Base-by-base conservation (phyloP, 192 early-diverging fungal species). In the Coemansia sp. region DNA sequence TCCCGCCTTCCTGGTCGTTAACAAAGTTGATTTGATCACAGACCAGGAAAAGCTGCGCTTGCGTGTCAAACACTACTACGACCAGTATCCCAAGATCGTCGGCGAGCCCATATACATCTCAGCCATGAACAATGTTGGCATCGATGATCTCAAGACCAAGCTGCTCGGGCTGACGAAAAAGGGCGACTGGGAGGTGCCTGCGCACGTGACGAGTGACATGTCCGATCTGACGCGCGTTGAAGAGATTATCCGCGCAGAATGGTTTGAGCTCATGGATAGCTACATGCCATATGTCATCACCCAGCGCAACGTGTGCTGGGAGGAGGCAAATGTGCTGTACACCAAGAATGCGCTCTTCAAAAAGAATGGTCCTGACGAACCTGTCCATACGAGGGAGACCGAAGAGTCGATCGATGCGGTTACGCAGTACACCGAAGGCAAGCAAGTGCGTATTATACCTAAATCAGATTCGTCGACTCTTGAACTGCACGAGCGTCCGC, bases 231-330 rank as follows among this genome's bases (percentile, higher is more conserved):
- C 56, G 69, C 72, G 64, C 7, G 78, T 74, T 20, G 78, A 74
- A 51, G 78, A 80, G 58, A 61, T 71, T 17, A 68, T 80, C 60
- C 78, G 78, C 44, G 72, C 68, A 15, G 68, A 74, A 52, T 80
- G 71, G 71, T 80, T 71, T 42, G 63, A 50, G 18, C 78, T 54
- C 2, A 55, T 80, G 44, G 18, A 8, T 5, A 72, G 78, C 23
- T 53, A 71, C 38, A 25, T 74, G 58, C 78, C 78, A 4, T 80
- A 80, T 17, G 54, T 56, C 2, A 65, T 80, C 17, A 60, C 52
- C 17, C 72, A 74, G 62, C 58, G 68, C 40, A 80, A 74, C 31
- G 72, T 63, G 0, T 65, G 61, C 61, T 80, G 78, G 78, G 56
- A 80, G 40, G 31, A 65, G 34, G 51, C 60, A 25, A 15, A n/a